Evolutionary conservation across 2,329 filamentous ascomycete genomes (phyloP).

Genomic region (Stachybotrys chlorohalonatus): DNA sequence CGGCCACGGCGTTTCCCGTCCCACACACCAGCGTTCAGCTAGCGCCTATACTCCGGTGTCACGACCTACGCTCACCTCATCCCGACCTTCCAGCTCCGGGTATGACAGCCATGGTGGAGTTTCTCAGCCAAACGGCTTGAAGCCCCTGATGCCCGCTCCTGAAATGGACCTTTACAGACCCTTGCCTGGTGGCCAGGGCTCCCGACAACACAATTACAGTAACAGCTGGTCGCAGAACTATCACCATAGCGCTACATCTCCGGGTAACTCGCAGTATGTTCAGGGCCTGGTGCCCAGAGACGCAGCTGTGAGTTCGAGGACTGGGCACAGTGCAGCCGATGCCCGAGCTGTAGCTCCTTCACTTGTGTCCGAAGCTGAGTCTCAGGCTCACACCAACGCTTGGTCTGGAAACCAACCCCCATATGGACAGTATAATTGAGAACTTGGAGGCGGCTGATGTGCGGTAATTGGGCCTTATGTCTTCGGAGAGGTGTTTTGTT

Average conservation of each 20-base stretch:
- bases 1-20: constrained; percentile 1
- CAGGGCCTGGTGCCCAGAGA: background rate
- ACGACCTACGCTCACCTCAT: constrained; percentile 2
- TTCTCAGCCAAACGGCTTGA: constrained; percentile 1
- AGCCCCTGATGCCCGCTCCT: background rate
- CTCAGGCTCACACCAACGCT: background rate
- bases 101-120: constrained; percentile 1
- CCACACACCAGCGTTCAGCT: constrained; percentile 12
- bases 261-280: background rate
- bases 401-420: background rate
- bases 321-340: background rate
- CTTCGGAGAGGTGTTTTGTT: background rate
- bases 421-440: background rate
- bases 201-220: background rate
- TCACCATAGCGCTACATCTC: background rate
- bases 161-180: constrained; percentile 1
- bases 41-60: constrained; percentile 10
- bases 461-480: background rate
- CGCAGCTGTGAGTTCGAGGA: background rate
- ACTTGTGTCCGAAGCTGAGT: background rate
- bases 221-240: background rate
- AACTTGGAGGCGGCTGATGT: background rate
- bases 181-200: background rate
- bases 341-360: background rate
- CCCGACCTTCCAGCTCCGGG: constrained; percentile 11